Percentiles rank a stretch among this genome's conserved stretches.
These are phyloP conservation scores for Medicago ruthenica DNA, from an alignment of 306 rosid genomes.

Conservation along the genomic window DNA sequence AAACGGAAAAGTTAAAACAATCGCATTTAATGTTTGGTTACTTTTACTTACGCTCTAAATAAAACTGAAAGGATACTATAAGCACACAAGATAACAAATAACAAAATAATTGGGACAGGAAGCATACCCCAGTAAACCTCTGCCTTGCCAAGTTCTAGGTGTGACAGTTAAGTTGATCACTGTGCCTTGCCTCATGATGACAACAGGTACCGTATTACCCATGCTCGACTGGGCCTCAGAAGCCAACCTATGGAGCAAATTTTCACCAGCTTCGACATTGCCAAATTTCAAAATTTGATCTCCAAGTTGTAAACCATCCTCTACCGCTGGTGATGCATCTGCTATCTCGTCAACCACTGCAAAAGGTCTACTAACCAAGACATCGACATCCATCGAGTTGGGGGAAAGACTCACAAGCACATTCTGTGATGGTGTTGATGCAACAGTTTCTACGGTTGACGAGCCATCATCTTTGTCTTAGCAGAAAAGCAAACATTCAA, in stretches of 20 bases:
- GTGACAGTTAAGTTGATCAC: conserved; percentile 67
- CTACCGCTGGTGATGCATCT: conserved; percentile 88
- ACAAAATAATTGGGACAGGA: conserved; percentile 31
- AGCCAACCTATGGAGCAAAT: conserved; percentile 72
- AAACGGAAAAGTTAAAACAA: conserved; percentile 12
- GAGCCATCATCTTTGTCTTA: conserved; percentile 51
- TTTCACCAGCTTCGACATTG: conserved; percentile 79
- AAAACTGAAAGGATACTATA: conserved; percentile 28
- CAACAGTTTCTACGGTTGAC: conserved; percentile 42
- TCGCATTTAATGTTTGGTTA: conserved; percentile 14
- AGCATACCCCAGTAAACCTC: conserved; percentile 92
- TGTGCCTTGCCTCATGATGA: conserved; percentile 77
- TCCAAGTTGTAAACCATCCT: conserved; percentile 89
- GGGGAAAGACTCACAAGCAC: conserved; percentile 48
- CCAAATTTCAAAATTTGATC: conserved; percentile 92
- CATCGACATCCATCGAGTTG: conserved; percentile 63
- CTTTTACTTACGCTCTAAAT: neutral
- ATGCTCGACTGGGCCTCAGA: conserved; percentile 75
- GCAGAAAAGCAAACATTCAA: conserved; percentile 41
- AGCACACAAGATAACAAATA: conserved; percentile 28
- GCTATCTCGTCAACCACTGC: conserved; percentile 92
- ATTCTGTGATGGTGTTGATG: conserved; percentile 53
- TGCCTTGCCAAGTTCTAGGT: conserved; percentile 95
- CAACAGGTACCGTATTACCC: conserved; percentile 61
- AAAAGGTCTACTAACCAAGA: conserved; percentile 67